Base-by-base conservation (phyloP, 805 yeast species). In the Lachancea sp. region DNA sequence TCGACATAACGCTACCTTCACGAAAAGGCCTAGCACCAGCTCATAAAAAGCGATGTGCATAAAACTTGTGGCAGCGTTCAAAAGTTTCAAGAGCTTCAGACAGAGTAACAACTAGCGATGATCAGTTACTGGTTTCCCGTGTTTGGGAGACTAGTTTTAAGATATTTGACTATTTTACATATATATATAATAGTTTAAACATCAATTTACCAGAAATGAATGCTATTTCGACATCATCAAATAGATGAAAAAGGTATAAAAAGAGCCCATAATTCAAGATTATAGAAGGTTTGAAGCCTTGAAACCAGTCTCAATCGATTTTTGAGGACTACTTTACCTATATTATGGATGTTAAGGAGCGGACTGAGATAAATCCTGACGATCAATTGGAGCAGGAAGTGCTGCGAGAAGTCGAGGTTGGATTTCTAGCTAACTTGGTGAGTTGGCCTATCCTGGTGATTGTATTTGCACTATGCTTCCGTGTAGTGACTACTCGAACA, bases 351-450 rank as follows among this genome's bases (percentile, higher is more conserved):
- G 37, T 25, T 18, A 32, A 30, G 17, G 40, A 38, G 15, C 22
- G 19, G 29, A n/a, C 19, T 11, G 41, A 40, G 20, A 17, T 15
- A 6, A 37, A 22, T 37, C 31, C 41, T 8, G 55, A 38, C 49
- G 66, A 49, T 27, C 17, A 36, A 38, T 38, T 43, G 26, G 46
- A 43, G 29, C 38, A 3, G 30, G 57, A 57, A 35, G 41, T 63
- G 16, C 54, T 57, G 47, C 50, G 50, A 10, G 66, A 63, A 40
- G 65, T 63, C 1, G 52, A 60, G 10, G 31, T 33, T 12, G 63
- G 63, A 8, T 58, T 69, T 16, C 46, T 63, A 30, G 52, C 58
- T 22, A 69, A 70, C 61, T 47, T 70, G 15, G 42, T 67, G 0
- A 50, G 55, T 1, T 64, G 65, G 49, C 69, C 70, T 1, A 8